A percentile compares a stretch with the other conserved stretches of the same genome.
phyloP scores from a whole-genome alignment of 108 stramenopile genomes.

The Skeletonema grethae region DNA sequence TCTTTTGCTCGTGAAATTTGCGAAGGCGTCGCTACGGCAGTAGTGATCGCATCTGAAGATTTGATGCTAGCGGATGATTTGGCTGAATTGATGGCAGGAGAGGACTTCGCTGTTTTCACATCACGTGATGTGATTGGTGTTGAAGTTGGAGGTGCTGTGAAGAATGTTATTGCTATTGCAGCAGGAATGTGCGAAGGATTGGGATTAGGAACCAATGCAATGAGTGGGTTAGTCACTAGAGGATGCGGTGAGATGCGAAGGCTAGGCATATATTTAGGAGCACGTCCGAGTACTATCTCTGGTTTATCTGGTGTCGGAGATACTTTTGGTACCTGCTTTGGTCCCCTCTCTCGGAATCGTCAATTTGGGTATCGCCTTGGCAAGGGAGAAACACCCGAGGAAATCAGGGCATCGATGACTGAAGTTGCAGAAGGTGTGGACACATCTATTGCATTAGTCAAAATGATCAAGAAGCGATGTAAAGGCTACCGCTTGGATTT shows the following conservation, averaged over 20 bases:
- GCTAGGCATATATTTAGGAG: conserved; percentile 88
- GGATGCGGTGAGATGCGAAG: conserved; percentile 96
- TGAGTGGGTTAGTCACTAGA: conserved; percentile 94
- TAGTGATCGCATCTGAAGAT: conserved; percentile 94
- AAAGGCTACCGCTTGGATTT: conserved; percentile 90
- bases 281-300: conserved; percentile 84
- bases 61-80: conserved; percentile 86
- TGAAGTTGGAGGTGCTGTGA: conserved; percentile 96
- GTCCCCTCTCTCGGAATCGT: conserved; percentile 94
- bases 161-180: conserved; percentile 97
- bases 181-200: conserved; percentile 98
- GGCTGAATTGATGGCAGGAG: conserved; percentile 78
- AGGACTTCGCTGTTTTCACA: conserved; percentile 89
- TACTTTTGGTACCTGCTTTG: conserved; percentile 98
- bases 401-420: conserved; percentile 82
- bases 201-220: conserved; percentile 95
- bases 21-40: conserved; percentile 92
- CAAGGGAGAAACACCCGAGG: conserved; percentile 92
- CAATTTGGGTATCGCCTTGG: conserved; percentile 93
- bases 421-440: conserved; percentile 97
- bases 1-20: conserved; percentile 95
- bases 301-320: conserved; percentile 96
- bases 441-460: conserved; percentile 89
- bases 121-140: conserved; percentile 91
- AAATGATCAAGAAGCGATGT: conserved; percentile 86